Conservation (phyloP, 176 grass and related monocot species). For the Oryza officinalis region DNA sequence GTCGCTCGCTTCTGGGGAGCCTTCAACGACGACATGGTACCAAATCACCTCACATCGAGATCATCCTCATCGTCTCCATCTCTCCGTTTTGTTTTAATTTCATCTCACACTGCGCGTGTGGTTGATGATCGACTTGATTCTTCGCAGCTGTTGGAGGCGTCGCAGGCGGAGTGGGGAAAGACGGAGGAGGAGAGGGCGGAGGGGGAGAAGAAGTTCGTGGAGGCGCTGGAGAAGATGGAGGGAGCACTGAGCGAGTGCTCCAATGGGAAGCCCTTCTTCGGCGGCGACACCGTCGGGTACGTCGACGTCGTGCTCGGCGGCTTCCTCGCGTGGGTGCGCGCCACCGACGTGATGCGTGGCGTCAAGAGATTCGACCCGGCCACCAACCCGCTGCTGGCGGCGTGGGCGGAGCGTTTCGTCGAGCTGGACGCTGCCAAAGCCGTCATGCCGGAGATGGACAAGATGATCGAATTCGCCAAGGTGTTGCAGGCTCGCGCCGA, state of each 20-base stretch:
- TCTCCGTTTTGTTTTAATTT: too few relatives aligned
- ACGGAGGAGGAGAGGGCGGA: conserved; percentile 47
- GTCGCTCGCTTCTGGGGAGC: conserved; percentile 42
- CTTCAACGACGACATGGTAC: conserved; percentile 56
- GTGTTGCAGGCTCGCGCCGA: background rate
- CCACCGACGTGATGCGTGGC: background rate
- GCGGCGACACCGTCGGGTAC: conserved; percentile 46
- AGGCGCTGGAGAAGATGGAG: conserved; percentile 27
- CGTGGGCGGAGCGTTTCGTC: conserved; percentile 45
- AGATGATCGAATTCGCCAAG: conserved; percentile 37
- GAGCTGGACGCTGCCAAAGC: conserved; percentile 23
- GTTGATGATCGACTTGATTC: too few relatives aligned
- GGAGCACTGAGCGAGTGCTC: conserved; percentile 30
- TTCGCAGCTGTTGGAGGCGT: conserved; percentile 22
- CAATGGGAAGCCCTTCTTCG: conserved; percentile 55
- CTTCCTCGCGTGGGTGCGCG: background rate
- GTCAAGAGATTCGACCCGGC: conserved; percentile 26
- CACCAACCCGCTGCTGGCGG: conserved; percentile 42
- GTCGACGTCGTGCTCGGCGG: conserved; percentile 51
- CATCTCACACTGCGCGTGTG: too few relatives aligned
- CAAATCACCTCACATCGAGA: background rate
- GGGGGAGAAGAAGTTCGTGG: background rate
- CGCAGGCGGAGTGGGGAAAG: background rate
- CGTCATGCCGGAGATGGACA: conserved; percentile 15
- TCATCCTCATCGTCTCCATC: background rate